Evolutionary conservation across 768 basidiomycete species (phyloP), one percentile per base, ranked within the genome.

Genomic region (Russula griseocarnosa): DNA sequence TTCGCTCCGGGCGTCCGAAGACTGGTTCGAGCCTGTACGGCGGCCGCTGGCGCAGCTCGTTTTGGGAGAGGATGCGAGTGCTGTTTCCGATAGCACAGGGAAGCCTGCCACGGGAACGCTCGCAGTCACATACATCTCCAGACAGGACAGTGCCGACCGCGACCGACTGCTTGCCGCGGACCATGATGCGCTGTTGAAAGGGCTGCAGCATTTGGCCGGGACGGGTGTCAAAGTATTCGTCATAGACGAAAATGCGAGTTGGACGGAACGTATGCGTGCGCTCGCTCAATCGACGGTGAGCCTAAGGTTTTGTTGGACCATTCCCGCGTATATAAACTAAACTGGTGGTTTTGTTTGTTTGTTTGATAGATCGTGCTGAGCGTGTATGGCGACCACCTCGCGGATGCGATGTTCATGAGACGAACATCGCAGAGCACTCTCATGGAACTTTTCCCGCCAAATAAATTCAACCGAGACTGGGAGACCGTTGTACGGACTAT

Each of bases 121-220:
- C 28, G 78, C 82, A 14, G 78, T 92, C 58, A 87, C 88, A 47
- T 92, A 91, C 70, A 76, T 91, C 24, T 77, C 86, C 63, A 78
- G 82, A 46, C 88, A 89, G 72, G 80, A 78, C 30, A 84, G 82
- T 52, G 66, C 69, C 9, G 60, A 44, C 26, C 69, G 86, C 3
- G 71, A 82, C 20, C 83, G 80, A 70, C 69, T 94, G 67, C 76
- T 74, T 52, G 71, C 73, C 1, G 77, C 77, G 51, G 84, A 88
- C 66, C 87, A 94, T 68, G 72, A 80, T 20, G 78, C 78, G 51
- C 77, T 96, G 44, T 77, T 91, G 5, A 73, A 73, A n/a, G 84
- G 80, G 40, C 74, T 94, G 69, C 70, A 73, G 51, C 76, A 76
- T 61, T 75, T 94, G 72, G 78, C 76, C 63, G 49, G 24, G 50